Base-by-base conservation (phyloP, 192 early-diverging fungal species). In the Coemansia reversa region DNA sequence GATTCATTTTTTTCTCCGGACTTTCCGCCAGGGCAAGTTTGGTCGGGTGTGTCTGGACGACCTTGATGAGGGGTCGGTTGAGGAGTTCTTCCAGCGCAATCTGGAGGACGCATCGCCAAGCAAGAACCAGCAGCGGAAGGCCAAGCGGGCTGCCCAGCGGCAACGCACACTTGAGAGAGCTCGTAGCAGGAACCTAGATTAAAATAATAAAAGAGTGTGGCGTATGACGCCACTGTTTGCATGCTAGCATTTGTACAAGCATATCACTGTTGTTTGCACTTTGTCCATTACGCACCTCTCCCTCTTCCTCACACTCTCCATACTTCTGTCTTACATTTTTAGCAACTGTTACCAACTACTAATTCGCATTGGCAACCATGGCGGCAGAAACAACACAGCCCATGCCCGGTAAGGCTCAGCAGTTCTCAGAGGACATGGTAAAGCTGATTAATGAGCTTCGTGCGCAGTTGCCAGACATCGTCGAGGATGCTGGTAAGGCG, bases 31-130 rank as follows among this genome's bases (percentile, higher is more conserved):
- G 20, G 96, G 96, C 20, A 86, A 82, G 63, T 82, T 95, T 42
- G 96, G 96, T 0, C 78, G 62, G 5, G 72, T 90, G 51, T 94
- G 92, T 3, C 75, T 97, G 82, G 96, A 98, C 67, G 91, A 95
- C 48, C 60, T 93, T 16, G 80, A 77, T 4, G 65, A 65, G 5
- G 69, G 74, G 3, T 60, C 78, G 6, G 55, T 92, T 4, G 77
- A 86, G n/a, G 47, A 51, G 1, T 87, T 82, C 62, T 84, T 89
- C 62, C 25, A 55, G 18, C 35, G 27, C 28, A 71, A 51, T 27
- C 20, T 69, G 45, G 27, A 65, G 24, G 54, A 67, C 23, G 56
- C 63, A 12, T 65, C 70, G 45, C 50, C 69, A 47, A 82, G 80
- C 56, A 74, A 70, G 39, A 74, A 72, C 63, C 80, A 82, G 66